Evolutionary conservation across 805 yeast species (phyloP).

Genomic region (Tetrapisispora fleetii): DNA sequence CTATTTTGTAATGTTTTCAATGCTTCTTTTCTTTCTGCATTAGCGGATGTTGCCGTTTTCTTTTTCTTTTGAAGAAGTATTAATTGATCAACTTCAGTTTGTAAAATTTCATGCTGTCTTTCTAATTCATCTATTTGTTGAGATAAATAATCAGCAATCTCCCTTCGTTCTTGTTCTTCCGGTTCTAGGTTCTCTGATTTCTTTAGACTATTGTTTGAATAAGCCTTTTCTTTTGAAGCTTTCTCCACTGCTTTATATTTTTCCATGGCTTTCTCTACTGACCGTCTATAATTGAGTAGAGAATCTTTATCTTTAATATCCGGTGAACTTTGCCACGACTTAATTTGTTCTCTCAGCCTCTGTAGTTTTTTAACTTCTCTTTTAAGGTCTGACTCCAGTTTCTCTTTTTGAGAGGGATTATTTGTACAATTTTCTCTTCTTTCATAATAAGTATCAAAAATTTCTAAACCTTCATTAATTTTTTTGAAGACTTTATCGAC

Average conservation of each 20-base stretch:
- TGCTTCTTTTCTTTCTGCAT: slow-evolving; percentile 37
- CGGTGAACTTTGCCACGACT: slow-evolving; percentile 86
- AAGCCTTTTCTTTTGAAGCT: slow-evolving; percentile 87
- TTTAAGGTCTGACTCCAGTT: slow-evolving; percentile 83
- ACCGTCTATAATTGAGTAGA: slow-evolving; percentile 63
- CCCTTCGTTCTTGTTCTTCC: slow-evolving; percentile 68
- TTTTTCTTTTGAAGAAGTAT: slow-evolving; percentile 24
- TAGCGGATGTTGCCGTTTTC: slow-evolving; percentile 23
- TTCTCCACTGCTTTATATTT: slow-evolving; percentile 91
- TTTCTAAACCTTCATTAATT: slow-evolving; percentile 81
- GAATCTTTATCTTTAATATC: slow-evolving; percentile 87
- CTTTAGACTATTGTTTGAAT: slow-evolving; percentile 83
- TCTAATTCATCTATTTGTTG: slow-evolving; percentile 68
- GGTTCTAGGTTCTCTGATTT: slow-evolving; percentile 58
- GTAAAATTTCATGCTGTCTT: slow-evolving; percentile 70
- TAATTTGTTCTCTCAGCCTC: slow-evolving; percentile 87
- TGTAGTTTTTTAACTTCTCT: slow-evolving; percentile 93
- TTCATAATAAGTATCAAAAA: slow-evolving; percentile 77
- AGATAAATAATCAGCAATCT: slow-evolving; percentile 58
- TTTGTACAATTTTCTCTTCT: slow-evolving; percentile 68
- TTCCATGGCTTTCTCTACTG: slow-evolving; percentile 81
- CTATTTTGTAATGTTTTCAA: slow-evolving; percentile 52
- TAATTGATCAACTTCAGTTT: slow-evolving; percentile 37
- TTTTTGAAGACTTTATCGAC: slow-evolving; percentile 82
- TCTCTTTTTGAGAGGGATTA: slow-evolving; percentile 84